phyloP scores from a whole-genome alignment of 371 early-diverging fungal genomes.

The Paraphysoderma sedebokerense region DNA sequence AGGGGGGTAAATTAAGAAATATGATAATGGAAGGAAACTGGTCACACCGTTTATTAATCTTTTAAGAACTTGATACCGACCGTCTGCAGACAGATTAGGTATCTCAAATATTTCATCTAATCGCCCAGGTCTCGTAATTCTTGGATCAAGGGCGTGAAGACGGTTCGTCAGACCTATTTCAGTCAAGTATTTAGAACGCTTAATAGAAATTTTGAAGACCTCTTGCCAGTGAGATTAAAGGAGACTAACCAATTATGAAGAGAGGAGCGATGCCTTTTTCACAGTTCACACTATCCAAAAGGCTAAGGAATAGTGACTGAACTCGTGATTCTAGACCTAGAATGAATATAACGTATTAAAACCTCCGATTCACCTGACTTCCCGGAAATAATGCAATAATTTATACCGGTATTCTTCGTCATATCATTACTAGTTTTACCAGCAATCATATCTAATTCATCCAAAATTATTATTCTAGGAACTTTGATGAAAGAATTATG shows the following conservation, averaged over 20 bases:
- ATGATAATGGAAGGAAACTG: too few species aligned
- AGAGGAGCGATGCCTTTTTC: slow-evolving; percentile 7
- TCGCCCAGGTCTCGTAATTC: slow-evolving; percentile 15
- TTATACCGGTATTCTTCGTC: slow-evolving; percentile 18
- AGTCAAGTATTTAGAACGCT: neutral
- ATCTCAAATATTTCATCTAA: slow-evolving; percentile 10
- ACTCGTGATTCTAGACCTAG: slow-evolving; percentile 20
- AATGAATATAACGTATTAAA: neutral
- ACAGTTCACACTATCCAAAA: slow-evolving; percentile 22
- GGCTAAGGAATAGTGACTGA: slow-evolving; percentile 15
- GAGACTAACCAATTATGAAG: slow-evolving; percentile 30
- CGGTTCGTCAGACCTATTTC: slow-evolving; percentile 31
- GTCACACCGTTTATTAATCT: too few species aligned
- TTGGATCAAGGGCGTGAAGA: slow-evolving; percentile 28
- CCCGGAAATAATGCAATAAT: slow-evolving; percentile 12
- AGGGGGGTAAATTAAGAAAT: too few species aligned
- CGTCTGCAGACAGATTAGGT: slow-evolving; percentile 4
- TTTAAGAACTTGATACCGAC: slow-evolving; percentile 10
- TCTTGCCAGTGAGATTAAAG: neutral
- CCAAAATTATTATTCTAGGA: slow-evolving; percentile 26
- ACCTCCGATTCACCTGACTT: neutral
- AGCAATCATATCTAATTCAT: slow-evolving; percentile 42
- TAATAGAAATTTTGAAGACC: neutral
- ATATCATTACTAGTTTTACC: slow-evolving; percentile 17
- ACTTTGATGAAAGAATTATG: slow-evolving; percentile 17